Percentiles rank a stretch among this genome's conserved stretches.
Conservation (phyloP, 2,329 filamentous ascomycete genomes). For the Aspergillus sp. region DNA sequence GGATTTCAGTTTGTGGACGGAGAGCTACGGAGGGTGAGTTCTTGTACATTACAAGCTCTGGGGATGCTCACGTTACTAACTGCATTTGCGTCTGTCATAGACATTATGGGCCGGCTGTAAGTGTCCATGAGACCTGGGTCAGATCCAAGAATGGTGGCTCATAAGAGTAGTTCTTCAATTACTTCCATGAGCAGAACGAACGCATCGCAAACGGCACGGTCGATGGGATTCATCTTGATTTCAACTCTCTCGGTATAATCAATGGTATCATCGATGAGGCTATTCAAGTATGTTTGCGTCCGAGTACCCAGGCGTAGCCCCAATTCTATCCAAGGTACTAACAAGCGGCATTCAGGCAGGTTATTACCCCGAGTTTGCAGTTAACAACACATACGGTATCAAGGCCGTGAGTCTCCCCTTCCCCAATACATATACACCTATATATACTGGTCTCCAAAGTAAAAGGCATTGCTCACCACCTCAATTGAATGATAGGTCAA, state of each 20-base stretch:
- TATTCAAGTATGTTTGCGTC: conserved; percentile 40
- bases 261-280: conserved; percentile 58
- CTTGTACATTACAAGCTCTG: neutral
- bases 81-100: conserved; percentile 28
- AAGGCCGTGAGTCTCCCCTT: conserved; percentile 28
- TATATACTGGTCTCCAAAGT: neutral
- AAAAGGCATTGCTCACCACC: neutral
- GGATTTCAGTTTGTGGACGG: conserved; percentile 60
- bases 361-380: conserved; percentile 53
- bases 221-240: conserved; percentile 52
- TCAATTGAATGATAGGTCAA: conserved; percentile 42
- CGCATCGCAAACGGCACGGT: conserved; percentile 52
- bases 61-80: neutral
- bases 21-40: conserved; percentile 51
- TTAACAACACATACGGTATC: conserved; percentile 58
- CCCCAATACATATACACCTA: neutral
- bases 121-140: conserved; percentile 1
- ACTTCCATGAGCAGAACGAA: conserved; percentile 59
- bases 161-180: conserved; percentile 50
- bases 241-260: conserved; percentile 56
- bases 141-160: conserved; percentile 9
- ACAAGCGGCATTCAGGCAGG: conserved; percentile 23
- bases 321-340: neutral
- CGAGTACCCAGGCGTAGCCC: neutral
- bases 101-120: conserved; percentile 51